Evolutionary conservation across 2,329 filamentous ascomycete species (phyloP), one percentile per base, ranked within the genome.

Genomic region (Ophiostoma sp.): DNA sequence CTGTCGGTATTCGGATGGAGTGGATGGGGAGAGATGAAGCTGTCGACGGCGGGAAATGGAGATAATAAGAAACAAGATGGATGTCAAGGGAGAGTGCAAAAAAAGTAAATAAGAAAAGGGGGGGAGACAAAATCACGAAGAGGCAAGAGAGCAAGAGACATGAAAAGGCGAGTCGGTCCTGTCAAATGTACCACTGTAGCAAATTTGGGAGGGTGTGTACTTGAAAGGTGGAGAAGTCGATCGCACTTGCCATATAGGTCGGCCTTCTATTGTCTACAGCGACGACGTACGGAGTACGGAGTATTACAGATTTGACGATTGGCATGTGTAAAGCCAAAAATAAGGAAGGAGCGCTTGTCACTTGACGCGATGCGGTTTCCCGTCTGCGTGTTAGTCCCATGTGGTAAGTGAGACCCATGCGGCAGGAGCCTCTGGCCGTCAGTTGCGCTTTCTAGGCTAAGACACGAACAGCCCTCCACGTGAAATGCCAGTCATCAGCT

Each of bases 321-420:
- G 18, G n/a, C 49, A 58, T 58, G 9, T 38, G 49, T 36, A 42
- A 66, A 68, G 42, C 58, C n/a, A 42, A 64, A 55, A 27, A 62
- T n/a, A n/a, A 58, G 38, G 40, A 69, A 66, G 45, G 58, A 64
- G 58, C 14, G 36, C 36, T 42, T 49, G 45, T 12, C 45, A 65
- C 40, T 38, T 16, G 27, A 44, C 42, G 52, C 55, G 64, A 44
- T 66, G 65, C 45, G 9, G 65, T 64, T 69, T 69, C 67, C 67
- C 67, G 47, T 41, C 65, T 66, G 67, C 58, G 65, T 69, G 67
- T 58, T 64, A 69, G 67, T 64, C 63, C 36, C 64, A 63, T 66
- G 67, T 66, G 58, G 64, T 38, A 60, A 38, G 27, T 60, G 55
- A 60, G 55, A 60, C 55, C 55, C 55, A 60, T 60, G 55, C 55